phyloP scores from a whole-genome alignment of 768 basidiomycete genomes.

The Clitopilus passeckerianus region DNA sequence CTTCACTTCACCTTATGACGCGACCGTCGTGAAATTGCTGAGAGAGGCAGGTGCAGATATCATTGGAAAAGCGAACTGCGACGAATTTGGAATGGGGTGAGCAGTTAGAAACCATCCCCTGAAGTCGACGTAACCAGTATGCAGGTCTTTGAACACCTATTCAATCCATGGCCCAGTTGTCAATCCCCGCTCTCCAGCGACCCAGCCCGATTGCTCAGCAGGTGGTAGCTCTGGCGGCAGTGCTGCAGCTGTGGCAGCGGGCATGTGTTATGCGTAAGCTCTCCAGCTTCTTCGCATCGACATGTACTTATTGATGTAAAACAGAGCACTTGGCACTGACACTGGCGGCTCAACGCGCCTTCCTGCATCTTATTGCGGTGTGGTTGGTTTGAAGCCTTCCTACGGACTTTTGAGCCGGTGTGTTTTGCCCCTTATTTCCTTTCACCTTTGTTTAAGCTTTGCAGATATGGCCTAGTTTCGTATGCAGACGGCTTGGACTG shows the following conservation, averaged over 20 bases:
- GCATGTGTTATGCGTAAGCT: conserved; percentile 77
- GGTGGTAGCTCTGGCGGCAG: conserved; percentile 96
- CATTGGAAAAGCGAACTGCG: conserved; percentile 89
- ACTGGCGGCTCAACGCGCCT: conserved; percentile 93
- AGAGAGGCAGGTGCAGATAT: conserved; percentile 61
- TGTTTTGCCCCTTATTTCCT: conserved; percentile 9
- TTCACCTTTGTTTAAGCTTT: not conserved
- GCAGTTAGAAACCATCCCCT: conserved; percentile 14
- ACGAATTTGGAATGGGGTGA: conserved; percentile 99
- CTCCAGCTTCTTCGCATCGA: not conserved
- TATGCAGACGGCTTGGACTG: conserved; percentile 96
- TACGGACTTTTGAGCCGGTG: conserved; percentile 89
- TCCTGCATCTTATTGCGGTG: conserved; percentile 91
- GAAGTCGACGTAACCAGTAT: conserved; percentile 1
- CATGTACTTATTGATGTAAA: not conserved
- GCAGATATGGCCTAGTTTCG: conserved; percentile 84
- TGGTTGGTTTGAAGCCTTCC: conserved; percentile 91
- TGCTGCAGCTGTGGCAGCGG: conserved; percentile 87
- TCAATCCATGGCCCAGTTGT: conserved; percentile 72
- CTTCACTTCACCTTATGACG: conserved; percentile 78
- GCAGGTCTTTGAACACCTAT: conserved; percentile 74
- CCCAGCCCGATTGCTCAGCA: conserved; percentile 52
- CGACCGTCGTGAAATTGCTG: conserved; percentile 73
- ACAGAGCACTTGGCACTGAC: conserved; percentile 87
- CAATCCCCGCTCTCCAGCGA: conserved; percentile 55